Conservation (phyloP, 2,329 filamentous ascomycete species). For the Trichothecium roseum region DNA sequence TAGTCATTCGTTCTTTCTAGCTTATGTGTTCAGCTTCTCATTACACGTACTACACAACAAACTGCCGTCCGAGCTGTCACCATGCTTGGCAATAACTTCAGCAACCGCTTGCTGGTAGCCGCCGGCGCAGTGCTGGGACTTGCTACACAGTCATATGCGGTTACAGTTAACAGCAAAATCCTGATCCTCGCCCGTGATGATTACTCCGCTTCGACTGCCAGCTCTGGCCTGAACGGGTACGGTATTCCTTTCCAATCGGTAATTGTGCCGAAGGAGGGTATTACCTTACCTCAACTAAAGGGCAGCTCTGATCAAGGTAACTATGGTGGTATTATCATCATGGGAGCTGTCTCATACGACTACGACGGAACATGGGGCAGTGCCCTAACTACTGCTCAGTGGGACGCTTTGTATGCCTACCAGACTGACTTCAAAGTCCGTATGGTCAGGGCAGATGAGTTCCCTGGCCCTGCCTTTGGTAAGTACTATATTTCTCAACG, state of each 20-base stretch:
- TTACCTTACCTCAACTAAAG: conserved; percentile 40
- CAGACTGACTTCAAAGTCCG: conserved; percentile 47
- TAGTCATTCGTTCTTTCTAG: too few species aligned
- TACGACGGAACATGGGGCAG: conserved; percentile 36
- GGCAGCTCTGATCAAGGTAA: conserved; percentile 36
- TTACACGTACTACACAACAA: background rate
- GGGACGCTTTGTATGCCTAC: conserved; percentile 44
- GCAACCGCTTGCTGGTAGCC: conserved; percentile 7
- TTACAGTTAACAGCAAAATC: conserved; percentile 32
- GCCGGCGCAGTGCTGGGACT: conserved; percentile 1
- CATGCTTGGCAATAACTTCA: conserved; percentile 5
- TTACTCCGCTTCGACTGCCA: conserved; percentile 34
- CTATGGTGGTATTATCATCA: conserved; percentile 47
- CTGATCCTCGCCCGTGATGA: conserved; percentile 45
- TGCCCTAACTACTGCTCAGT: conserved; percentile 45
- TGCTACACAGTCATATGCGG: conserved; percentile 1
- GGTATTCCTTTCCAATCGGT: conserved; percentile 48
- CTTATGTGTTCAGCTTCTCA: background rate
- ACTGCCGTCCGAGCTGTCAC: too few species aligned
- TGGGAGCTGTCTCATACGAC: conserved; percentile 43
- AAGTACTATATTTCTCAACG: conserved; percentile 9
- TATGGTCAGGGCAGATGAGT: conserved; percentile 50
- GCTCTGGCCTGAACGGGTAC: conserved; percentile 46
- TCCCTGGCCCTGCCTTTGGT: conserved; percentile 40
- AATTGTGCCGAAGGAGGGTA: conserved; percentile 41